Evolutionary conservation across 371 early-diverging fungal species (phyloP), one percentile per base, ranked within the genome.

Genomic region (Lichtheimia hyalospora): DNA sequence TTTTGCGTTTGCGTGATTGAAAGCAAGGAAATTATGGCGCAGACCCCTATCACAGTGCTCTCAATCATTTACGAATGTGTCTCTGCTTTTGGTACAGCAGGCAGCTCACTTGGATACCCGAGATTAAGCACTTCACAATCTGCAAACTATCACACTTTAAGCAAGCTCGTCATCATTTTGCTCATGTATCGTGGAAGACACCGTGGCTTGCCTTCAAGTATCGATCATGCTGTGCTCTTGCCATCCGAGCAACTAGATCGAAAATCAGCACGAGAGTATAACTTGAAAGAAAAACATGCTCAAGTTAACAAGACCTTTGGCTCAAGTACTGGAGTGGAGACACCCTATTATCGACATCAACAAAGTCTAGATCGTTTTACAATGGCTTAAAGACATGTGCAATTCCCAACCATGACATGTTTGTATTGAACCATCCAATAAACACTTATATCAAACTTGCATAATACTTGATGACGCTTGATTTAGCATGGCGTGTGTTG

Each of bases 161-260:
- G 61, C 27, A 66, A 66, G 18, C 20, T 66, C n/a, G 44, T 66
- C 7, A 23, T 66, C 13, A 58, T 53, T 12, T 15, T 28, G n/a
- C 54, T 66, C 23, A 66, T 66, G 67, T 61, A 60, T 18, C 54
- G 67, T 10, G 67, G 63, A 42, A 41, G 67, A 24, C 67, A 67
- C 48, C 49, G 67, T 48, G 67, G 79, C 21, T 58, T 80, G 23
- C 80, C 77, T 5, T 75, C 73, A 2, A 67, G 75, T 14, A 80
- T 80, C 46, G 80, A 80, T 65, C 67, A 77, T 49, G 77, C 80
- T 39, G 73, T 80, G 14, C 58, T 80, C 18, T 58, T 80, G 34
- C 80, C 80, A 3, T 77, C 77, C 14, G 80, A 67, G 8, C 62
- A 63, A 42, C 42, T 67, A 6, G 34, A 63, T n/a, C 41, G 57